Conservation (phyloP, 1,139 yeast genomes). For the Pichia sp. region DNA sequence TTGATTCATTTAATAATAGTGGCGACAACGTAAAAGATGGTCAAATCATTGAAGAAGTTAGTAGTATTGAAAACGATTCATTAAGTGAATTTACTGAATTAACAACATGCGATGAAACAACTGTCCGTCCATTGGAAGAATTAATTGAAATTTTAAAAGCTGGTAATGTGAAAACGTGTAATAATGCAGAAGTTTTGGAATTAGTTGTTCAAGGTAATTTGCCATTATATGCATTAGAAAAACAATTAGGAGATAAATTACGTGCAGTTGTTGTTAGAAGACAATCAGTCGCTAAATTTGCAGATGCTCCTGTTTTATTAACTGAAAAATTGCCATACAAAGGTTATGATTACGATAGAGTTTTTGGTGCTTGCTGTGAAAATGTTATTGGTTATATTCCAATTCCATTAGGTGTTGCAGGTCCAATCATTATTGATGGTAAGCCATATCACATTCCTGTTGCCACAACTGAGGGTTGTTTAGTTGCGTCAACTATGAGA, state of each 20-base stretch:
- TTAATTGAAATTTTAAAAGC: constrained; percentile 56
- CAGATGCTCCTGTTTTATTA: constrained; percentile 76
- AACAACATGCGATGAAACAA: constrained; percentile 11
- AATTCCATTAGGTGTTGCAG: constrained; percentile 95
- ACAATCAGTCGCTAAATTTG: constrained; percentile 75
- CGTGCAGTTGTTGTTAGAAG: constrained; percentile 94
- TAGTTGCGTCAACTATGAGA: constrained; percentile 97
- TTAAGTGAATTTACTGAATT: constrained; percentile 10
- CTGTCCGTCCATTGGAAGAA: constrained; percentile 48
- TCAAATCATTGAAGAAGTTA: constrained; percentile 27
- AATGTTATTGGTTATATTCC: constrained; percentile 97
- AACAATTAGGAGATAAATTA: constrained; percentile 76
- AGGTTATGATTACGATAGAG: constrained; percentile 88
- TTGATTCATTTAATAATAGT: neutral
- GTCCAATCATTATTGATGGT: constrained; percentile 88
- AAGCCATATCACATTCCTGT: constrained; percentile 85
- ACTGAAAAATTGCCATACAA: constrained; percentile 68
- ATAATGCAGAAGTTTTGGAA: constrained; percentile 65
- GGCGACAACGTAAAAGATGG: constrained; percentile 28
- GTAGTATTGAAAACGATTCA: constrained; percentile 14
- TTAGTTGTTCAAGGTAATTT: constrained; percentile 72
- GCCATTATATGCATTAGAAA: constrained; percentile 91
- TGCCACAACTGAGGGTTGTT: constrained; percentile 99
- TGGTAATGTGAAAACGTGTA: constrained; percentile 62
- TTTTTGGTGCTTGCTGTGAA: constrained; percentile 98